Percentiles rank a stretch among this genome's conserved stretches.
phyloP scores from a whole-genome alignment of 2,329 filamentous ascomycete species.

The Incumbomyces lentus region DNA sequence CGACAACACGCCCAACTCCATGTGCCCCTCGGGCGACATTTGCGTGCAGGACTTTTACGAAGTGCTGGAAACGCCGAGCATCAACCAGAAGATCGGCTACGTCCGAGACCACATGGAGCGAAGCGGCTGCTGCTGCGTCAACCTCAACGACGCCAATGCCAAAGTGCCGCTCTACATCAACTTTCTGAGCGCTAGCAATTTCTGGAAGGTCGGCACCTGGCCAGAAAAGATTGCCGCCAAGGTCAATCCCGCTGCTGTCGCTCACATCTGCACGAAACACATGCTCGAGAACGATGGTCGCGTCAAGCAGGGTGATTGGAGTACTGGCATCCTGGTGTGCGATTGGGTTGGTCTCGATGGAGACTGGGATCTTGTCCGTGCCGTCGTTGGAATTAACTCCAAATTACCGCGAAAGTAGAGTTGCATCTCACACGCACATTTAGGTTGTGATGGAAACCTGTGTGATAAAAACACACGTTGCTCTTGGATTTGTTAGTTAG shows the following conservation, averaged over 20 bases:
- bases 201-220: slow-evolving; percentile 88
- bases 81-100: slow-evolving; percentile 68
- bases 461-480: too few species aligned
- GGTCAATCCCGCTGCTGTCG: slow-evolving; percentile 66
- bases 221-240: slow-evolving; percentile 81
- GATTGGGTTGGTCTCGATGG: slow-evolving; percentile 84
- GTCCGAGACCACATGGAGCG: slow-evolving; percentile 67
- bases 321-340: slow-evolving; percentile 79
- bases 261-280: slow-evolving; percentile 48
- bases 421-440: neutral
- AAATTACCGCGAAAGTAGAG: slow-evolving; percentile 4
- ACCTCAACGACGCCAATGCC: slow-evolving; percentile 42
- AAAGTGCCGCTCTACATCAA: slow-evolving; percentile 70
- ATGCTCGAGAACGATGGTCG: slow-evolving; percentile 24
- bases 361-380: slow-evolving; percentile 82
- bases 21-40: slow-evolving; percentile 59
- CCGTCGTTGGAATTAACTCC: slow-evolving; percentile 86
- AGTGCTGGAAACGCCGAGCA: slow-evolving; percentile 62
- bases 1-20: slow-evolving; percentile 74
- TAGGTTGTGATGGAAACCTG: too few species aligned
- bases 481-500: too few species aligned
- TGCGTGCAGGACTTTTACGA: slow-evolving; percentile 94
- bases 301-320: slow-evolving; percentile 53
- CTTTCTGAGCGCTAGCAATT: slow-evolving; percentile 84
- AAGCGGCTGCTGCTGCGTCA: slow-evolving; percentile 18